Evolutionary conservation across 2,329 filamentous ascomycete species (phyloP), one percentile per base, ranked within the genome.

Genomic region (Phialocephala subalpina): DNA sequence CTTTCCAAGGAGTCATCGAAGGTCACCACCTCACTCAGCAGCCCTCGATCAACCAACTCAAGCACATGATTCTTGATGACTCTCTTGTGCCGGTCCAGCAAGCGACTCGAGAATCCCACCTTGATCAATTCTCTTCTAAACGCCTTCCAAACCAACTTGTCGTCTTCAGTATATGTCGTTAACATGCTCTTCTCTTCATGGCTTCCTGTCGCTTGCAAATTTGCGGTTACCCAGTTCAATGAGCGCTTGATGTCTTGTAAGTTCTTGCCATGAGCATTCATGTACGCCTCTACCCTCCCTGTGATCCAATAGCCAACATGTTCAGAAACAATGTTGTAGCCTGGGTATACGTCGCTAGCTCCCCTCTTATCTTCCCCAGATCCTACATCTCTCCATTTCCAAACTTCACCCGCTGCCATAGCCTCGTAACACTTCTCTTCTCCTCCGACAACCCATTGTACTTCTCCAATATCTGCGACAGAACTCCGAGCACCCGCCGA

Each of bases 51-150:
- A 7, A 68, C 66, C 22, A 74, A 63, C 45, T 72, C 69, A 42
- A 72, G 61, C 6, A 73, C 52, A 47, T 72, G 73, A 2, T 55
- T 56, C 47, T 62, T 66, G n/a, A 74, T 73, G 1, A 60, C 55
- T 14, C 53, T 86, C 80, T 87, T 85, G 77, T 89, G 82, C 67
- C 83, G 80, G 22, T 79, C 78, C 7, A 89, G 73, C 1, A 86
- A 80, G n/a, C 84, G 80, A 29, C 78, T 78, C 2, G 85, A 83
- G 71, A 87, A 87, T 12, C 86, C 86, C 63, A 86, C 85, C 61
- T 79, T 80, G 62, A 85, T 82, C 25, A 89, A 79, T 68, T 87
- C 85, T 14, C 79, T 73, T 65, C 82, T 81, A 73, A 89, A 87
- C 58, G 83, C 79, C 62, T 81, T 80, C 86, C 86, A 88, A 33